Percentiles rank a stretch among this genome's conserved stretches.
Conservation (phyloP, 1,284 basidiomycete species). For the Macrocystidia cucumis region DNA sequence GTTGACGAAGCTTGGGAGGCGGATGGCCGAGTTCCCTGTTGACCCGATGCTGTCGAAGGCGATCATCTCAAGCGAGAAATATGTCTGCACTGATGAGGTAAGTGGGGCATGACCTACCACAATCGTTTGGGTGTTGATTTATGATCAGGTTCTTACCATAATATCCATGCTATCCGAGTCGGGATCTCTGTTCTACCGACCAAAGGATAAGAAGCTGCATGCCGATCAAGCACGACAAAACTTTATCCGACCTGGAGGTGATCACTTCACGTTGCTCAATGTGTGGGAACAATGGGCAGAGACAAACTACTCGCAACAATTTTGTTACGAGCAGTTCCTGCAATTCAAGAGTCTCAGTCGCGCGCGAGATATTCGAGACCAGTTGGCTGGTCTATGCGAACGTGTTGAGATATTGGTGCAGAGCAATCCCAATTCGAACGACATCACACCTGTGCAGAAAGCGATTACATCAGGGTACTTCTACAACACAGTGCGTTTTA, state of each 20-base stretch:
- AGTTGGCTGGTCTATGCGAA: slow-evolving; percentile 92
- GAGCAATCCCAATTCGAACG: slow-evolving; percentile 83
- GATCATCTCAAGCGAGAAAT: slow-evolving; percentile 93
- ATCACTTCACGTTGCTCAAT: slow-evolving; percentile 95
- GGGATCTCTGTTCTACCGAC: slow-evolving; percentile 90
- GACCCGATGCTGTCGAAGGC: slow-evolving; percentile 97
- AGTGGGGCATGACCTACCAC: slow-evolving; percentile 12
- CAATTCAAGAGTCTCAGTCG: slow-evolving; percentile 95
- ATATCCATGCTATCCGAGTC: slow-evolving; percentile 98
- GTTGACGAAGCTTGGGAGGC: slow-evolving; percentile 88
- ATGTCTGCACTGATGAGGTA: slow-evolving; percentile 95
- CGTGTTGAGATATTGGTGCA: slow-evolving; percentile 91
- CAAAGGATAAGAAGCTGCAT: slow-evolving; percentile 95
- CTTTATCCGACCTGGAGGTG: slow-evolving; percentile 92
- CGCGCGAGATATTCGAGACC: slow-evolving; percentile 94
- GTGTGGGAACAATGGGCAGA: slow-evolving; percentile 99
- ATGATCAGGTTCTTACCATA: slow-evolving; percentile 79
- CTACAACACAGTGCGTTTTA: slow-evolving; percentile 78
- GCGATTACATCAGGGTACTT: slow-evolving; percentile 94
- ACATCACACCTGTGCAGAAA: slow-evolving; percentile 91
- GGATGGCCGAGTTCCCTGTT: slow-evolving; percentile 99
- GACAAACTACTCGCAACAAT: slow-evolving; percentile 90
- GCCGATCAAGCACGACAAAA: slow-evolving; percentile 97
- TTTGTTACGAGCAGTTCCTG: slow-evolving; percentile 94
- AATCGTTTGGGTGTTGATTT: slow-evolving; percentile 3